These are phyloP conservation scores for Hypoxylon lienhwacheense DNA, from an alignment of 495 filamentous ascomycete species.

Conservation along the genomic window DNA sequence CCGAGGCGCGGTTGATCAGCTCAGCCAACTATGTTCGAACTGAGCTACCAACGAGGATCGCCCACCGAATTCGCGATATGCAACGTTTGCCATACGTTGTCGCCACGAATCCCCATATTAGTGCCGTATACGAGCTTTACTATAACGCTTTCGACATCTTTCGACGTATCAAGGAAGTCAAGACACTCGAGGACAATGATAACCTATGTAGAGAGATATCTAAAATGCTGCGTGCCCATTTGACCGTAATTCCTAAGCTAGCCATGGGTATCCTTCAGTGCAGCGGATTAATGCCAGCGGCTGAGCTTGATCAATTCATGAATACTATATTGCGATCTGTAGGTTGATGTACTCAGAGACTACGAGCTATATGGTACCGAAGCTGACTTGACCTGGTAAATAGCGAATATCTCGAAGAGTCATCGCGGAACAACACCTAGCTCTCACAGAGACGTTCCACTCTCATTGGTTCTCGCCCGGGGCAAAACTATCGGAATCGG, in stretches of 20 bases:
- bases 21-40: slow-evolving; percentile 97
- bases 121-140: slow-evolving; percentile 94
- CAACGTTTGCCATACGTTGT: slow-evolving; percentile 95
- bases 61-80: slow-evolving; percentile 95
- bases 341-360: slow-evolving; percentile 42
- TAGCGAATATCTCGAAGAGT: slow-evolving; percentile 92
- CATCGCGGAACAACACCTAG: slow-evolving; percentile 96
- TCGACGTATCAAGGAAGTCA: slow-evolving; percentile 79
- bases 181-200: slow-evolving; percentile 88
- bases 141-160: slow-evolving; percentile 92
- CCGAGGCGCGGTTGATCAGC: slow-evolving; percentile 83
- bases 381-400: slow-evolving; percentile 5
- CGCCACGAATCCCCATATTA: slow-evolving; percentile 91
- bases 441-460: slow-evolving; percentile 95
- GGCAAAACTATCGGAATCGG: slow-evolving; percentile 70
- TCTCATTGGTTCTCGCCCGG: slow-evolving; percentile 89
- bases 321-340: slow-evolving; percentile 89
- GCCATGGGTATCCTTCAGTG: slow-evolving; percentile 93
- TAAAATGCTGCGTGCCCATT: slow-evolving; percentile 78
- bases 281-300: slow-evolving; percentile 71
- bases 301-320: slow-evolving; percentile 91
- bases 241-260: slow-evolving; percentile 89
- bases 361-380: not conserved
- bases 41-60: slow-evolving; percentile 87
- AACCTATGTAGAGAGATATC: slow-evolving; percentile 79